Percentiles rank a stretch among this genome's conserved stretches.
Evolutionary conservation across 164 flowering plant species (phyloP).

Genomic region (Euptelea pleiosperma): DNA sequence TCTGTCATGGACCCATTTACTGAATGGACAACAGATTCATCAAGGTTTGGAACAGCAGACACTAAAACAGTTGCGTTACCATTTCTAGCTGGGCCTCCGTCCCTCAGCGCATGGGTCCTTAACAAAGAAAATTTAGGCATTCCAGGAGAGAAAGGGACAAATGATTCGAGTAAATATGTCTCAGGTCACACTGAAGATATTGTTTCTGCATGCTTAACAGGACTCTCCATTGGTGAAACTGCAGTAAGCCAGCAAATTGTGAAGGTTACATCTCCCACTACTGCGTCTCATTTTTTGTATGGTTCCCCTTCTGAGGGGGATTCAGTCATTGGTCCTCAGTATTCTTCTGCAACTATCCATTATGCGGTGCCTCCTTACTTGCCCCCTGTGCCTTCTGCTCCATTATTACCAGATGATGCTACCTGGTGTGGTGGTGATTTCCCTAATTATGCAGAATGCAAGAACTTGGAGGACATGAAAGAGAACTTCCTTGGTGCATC

Average conservation of each 20-base stretch:
- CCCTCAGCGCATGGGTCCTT: slow-evolving; percentile 74
- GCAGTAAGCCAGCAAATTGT: slow-evolving; percentile 5
- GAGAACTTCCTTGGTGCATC: slow-evolving; percentile 23
- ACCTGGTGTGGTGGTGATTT: slow-evolving; percentile 36
- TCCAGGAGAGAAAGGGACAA: slow-evolving; percentile 21
- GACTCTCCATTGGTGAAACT: slow-evolving; percentile 37
- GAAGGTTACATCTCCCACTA: slow-evolving; percentile 4
- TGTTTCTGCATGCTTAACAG: slow-evolving; percentile 27
- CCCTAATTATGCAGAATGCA: slow-evolving; percentile 14
- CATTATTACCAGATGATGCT: slow-evolving; percentile 58
- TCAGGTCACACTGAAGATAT: slow-evolving; percentile 37
- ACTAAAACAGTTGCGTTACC: background rate
- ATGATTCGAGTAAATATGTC: slow-evolving; percentile 14
- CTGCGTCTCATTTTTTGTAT: background rate
- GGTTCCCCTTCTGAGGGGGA: slow-evolving; percentile 10
- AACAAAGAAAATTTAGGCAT: slow-evolving; percentile 30
- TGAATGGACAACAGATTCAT: slow-evolving; percentile 13
- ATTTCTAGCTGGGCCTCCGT: slow-evolving; percentile 60
- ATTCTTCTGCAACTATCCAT: slow-evolving; percentile 19
- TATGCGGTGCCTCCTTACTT: slow-evolving; percentile 33
- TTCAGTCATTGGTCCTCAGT: slow-evolving; percentile 11
- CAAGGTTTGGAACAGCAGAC: slow-evolving; percentile 10
- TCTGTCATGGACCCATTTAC: slow-evolving; percentile 16
- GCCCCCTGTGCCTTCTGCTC: slow-evolving; percentile 73
- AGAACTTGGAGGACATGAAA: slow-evolving; percentile 12